Evolutionary conservation across 495 filamentous ascomycete species (phyloP).

Genomic region (Opeltia flavorubescens): DNA sequence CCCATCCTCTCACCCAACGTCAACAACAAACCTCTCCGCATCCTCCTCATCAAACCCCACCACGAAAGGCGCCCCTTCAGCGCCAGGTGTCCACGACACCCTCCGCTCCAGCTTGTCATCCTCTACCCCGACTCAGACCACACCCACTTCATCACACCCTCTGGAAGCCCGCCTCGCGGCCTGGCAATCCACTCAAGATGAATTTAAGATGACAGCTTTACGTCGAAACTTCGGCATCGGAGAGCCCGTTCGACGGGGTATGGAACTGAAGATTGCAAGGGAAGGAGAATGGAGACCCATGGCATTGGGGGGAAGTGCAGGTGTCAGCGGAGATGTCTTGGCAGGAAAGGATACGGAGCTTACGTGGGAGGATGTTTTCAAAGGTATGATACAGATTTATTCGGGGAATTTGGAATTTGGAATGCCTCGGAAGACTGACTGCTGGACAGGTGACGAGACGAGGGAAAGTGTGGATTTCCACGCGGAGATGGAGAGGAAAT

Average conservation of each 20-base stretch:
- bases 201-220: slow-evolving; percentile 73
- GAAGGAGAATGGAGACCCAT: slow-evolving; percentile 40
- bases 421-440: neutral
- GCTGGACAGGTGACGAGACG: slow-evolving; percentile 3
- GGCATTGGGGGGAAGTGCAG: slow-evolving; percentile 29
- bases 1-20: slow-evolving; percentile 38
- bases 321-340: slow-evolving; percentile 69
- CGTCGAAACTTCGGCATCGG: slow-evolving; percentile 78
- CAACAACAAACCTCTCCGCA: slow-evolving; percentile 42
- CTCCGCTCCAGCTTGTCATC: slow-evolving; percentile 66
- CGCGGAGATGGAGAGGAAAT: slow-evolving; percentile 83
- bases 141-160: slow-evolving; percentile 56
- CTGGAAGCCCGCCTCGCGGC: slow-evolving; percentile 75
- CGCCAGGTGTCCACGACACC: slow-evolving; percentile 81
- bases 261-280: slow-evolving; percentile 80
- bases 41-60: slow-evolving; percentile 22
- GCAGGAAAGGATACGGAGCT: slow-evolving; percentile 59
- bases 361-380: slow-evolving; percentile 87
- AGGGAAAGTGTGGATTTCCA: slow-evolving; percentile 41
- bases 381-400: slow-evolving; percentile 21
- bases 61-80: slow-evolving; percentile 63
- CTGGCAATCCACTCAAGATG: slow-evolving; percentile 77
- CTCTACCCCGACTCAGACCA: slow-evolving; percentile 21
- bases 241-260: slow-evolving; percentile 85
- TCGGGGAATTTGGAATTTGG: neutral